Base-by-base conservation (phyloP, 1,284 basidiomycete species). In the Ceratobasidium sp. region DNA sequence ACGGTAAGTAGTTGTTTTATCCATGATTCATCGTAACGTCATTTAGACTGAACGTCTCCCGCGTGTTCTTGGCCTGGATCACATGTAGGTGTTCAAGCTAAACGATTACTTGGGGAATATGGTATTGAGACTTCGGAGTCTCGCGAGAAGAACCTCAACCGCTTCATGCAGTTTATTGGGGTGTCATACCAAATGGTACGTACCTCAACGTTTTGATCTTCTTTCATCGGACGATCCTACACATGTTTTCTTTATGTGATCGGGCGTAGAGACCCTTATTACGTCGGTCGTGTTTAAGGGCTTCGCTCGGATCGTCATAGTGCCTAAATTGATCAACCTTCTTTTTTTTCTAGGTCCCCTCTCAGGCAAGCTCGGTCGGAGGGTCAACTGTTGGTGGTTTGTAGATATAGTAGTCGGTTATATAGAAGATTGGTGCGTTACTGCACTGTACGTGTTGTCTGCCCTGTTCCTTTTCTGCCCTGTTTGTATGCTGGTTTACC, bases 171-270 rank as follows among this genome's bases (percentile, higher is more conserved):
- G 42, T 78, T 79, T 45, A 65, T 67, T 49, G 73, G 76, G n/a
- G 69, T 79, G 8, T 68, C 77, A 45, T 79, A 79, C 51, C 77
- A 79, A 49, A 77, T 79, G 77, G 77, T 76, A 35, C 76, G 77
- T 66, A 7, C 11, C 61, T 35, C n/a, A 28, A 63, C 39, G 13
- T 15, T 63, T 63, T 63, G 61, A 45, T 61, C 28, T 39, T 35
- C 15, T 37, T 7, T 56, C 54, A 56, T 56, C 31, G 54, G 28
- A n/a, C 54, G 31, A 56, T 56, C 54, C 54, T 15, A 33, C 54
- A 35, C 28, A 33, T 11, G 13, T 35, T 13, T 33, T 20, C 11
- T 20, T 6, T 13, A 17, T 56, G 33, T 15, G 31, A 33, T 56
- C 54, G 54, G 20, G 17, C 28, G 11, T 28, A n/a, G 31, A 13